Conservation (phyloP, 208 protist species). For the Acanthamoeba royreba region DNA sequence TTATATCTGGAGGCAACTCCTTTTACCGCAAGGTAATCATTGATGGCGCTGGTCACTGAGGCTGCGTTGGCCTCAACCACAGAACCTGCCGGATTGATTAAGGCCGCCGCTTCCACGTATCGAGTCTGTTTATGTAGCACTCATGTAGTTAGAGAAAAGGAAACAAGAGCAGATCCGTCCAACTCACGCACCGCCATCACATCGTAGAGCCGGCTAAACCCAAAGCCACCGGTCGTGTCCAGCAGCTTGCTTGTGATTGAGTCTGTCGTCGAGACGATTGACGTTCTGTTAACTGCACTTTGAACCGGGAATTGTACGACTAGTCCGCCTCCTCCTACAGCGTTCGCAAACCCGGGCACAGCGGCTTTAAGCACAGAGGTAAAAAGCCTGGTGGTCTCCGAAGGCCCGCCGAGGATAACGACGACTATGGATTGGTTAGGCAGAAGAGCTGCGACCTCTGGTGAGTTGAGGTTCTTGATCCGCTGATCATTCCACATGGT, state of each 20-base stretch:
- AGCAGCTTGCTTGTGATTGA: neutral
- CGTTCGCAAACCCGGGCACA: neutral
- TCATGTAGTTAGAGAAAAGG: neutral
- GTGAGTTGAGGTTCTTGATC: neutral
- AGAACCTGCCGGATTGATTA: neutral
- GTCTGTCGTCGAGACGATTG: neutral
- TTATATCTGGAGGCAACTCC: neutral
- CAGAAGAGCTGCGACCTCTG: neutral
- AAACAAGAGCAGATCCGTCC: neutral
- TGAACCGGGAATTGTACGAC: neutral
- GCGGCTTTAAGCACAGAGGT: neutral
- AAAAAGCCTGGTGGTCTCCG: neutral
- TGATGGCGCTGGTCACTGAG: neutral
- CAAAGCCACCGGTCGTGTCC: neutral
- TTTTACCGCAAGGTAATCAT: neutral
- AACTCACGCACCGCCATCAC: neutral
- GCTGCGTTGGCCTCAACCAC: neutral
- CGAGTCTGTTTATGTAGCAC: too few relatives aligned
- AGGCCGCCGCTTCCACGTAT: neutral
- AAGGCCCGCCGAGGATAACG: neutral
- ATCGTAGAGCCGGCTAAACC: neutral
- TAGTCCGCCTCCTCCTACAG: neutral
- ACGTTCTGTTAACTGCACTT: neutral
- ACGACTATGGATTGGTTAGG: neutral
- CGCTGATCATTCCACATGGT: slow-evolving; percentile 3